These are phyloP conservation scores for Cladosporium sp. DNA, from an alignment of 2,329 filamentous ascomycete genomes.

Conservation along the genomic window DNA sequence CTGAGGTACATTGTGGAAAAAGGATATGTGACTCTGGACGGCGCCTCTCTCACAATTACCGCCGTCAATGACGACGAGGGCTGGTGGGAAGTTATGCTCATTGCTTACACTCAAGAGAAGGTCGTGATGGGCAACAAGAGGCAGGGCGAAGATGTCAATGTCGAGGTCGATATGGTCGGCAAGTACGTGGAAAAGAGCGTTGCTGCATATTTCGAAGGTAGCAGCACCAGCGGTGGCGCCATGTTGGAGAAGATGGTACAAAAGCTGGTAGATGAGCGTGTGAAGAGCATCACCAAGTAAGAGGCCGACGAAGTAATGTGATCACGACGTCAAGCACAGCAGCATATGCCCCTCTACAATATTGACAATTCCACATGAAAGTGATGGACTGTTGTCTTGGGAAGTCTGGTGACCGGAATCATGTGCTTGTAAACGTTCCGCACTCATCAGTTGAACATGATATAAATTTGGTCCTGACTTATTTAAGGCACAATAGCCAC, in stretches of 20 bases:
- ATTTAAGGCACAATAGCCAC: too few relatives aligned
- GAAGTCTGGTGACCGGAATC: too few relatives aligned
- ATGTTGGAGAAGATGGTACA: constrained; percentile 53
- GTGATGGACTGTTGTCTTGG: too few relatives aligned
- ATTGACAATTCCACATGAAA: not conserved
- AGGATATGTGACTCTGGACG: constrained; percentile 90
- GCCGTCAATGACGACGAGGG: constrained; percentile 78
- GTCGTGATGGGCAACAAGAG: constrained; percentile 78
- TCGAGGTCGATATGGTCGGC: constrained; percentile 85
- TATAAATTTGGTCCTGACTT: too few relatives aligned
- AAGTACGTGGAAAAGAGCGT: constrained; percentile 91
- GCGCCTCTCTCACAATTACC: constrained; percentile 89
- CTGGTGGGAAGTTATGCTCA: constrained; percentile 95
- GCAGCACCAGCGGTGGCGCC: constrained; percentile 45
- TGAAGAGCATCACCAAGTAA: constrained; percentile 30
- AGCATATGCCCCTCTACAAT: too few relatives aligned
- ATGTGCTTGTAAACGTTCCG: too few relatives aligned
- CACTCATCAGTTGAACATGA: too few relatives aligned
- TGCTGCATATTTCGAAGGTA: constrained; percentile 67
- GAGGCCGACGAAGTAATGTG: not conserved
- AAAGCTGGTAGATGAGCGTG: constrained; percentile 68
- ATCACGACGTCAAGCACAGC: not conserved
- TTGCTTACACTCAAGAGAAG: constrained; percentile 91
- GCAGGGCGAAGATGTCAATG: constrained; percentile 76
- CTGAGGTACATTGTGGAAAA: constrained; percentile 92